phyloP scores from a whole-genome alignment of 129 eudicot species.

The Mikania micrantha region DNA sequence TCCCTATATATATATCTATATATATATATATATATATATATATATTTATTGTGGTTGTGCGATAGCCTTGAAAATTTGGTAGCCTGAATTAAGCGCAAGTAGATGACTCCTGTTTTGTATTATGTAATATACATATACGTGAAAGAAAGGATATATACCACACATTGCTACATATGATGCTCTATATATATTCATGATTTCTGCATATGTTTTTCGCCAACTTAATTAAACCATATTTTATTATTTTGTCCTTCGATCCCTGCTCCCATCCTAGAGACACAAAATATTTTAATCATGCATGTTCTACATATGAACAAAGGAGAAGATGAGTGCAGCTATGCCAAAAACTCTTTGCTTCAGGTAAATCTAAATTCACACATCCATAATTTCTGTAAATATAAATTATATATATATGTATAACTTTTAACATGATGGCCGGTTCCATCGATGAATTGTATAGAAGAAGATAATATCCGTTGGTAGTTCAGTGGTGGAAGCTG shows the following conservation, averaged over 20 bases:
- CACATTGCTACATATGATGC: too few species aligned
- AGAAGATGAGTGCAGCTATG: slow-evolving; percentile 55
- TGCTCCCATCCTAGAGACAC: neutral
- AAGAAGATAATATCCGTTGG: slow-evolving; percentile 34
- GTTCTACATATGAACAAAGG: slow-evolving; percentile 72
- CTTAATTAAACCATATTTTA: too few species aligned
- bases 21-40: too few species aligned
- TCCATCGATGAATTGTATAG: slow-evolving; percentile 30
- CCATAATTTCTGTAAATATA: neutral
- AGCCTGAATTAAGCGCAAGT: too few species aligned
- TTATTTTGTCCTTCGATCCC: neutral
- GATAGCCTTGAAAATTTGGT: too few species aligned
- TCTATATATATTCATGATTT: neutral
- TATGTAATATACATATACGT: too few species aligned
- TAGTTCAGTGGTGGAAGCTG: slow-evolving; percentile 29
- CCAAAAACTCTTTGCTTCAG: slow-evolving; percentile 49
- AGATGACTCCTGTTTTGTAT: too few species aligned
- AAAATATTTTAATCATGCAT: slow-evolving; percentile 23
- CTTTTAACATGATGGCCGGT: neutral
- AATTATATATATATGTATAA: neutral
- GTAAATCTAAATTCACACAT: neutral
- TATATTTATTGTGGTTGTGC: too few species aligned
- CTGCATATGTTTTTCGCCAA: neutral
- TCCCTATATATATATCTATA: too few species aligned
- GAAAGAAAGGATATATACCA: too few species aligned